Base-by-base conservation (phyloP, 495 filamentous ascomycete species). In the Tuber indicum region DNA sequence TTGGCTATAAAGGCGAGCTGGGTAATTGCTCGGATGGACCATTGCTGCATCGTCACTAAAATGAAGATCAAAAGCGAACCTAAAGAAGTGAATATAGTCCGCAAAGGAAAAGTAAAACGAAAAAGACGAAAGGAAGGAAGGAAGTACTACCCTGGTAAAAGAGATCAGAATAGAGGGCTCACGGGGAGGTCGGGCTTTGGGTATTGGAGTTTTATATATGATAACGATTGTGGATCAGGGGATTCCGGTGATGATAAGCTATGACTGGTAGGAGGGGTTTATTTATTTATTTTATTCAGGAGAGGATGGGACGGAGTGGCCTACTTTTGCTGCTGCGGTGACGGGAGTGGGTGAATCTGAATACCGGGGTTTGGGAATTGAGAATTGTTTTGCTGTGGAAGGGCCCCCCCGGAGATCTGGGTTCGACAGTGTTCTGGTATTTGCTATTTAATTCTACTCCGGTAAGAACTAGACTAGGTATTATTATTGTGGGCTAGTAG, bases 21-120 rank as follows among this genome's bases (percentile, higher is more conserved):
- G 10, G 44, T 76, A 58, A 73, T 36, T 0, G 52, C 49, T 16
- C 73, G 71, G 43, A 52, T 21, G 32, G 75, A 69, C 69, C 23
- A 39, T 19, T 21, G 74, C 75, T 41, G 72, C 74, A 78, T 78
- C 21, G n/a, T 26, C n/a, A 32, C 32, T 73, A 62, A 66, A 26
- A n/a, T 3, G 10, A 26, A 70, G 52, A 46, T 9, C 26, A n/a
- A 52, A 62, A 75, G 8, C 39, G 58, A 32, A 32, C 1, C 4
- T 41, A 23, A 42, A 6, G 44, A 41, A 73, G 23, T 26, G 36
- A 43, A 73, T 19, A 46, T 26, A 21, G 1, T 9, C 3, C n/a
- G 16, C 45, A 75, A 58, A n/a, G 1, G 10, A n/a, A 72, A 72
- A 41, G 71, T 0, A 39, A 72, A 45, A 49, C 46, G 16, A 41